These are phyloP conservation scores for Talaromyces wortmannii DNA, from an alignment of 495 filamentous ascomycete genomes.

Conservation along the genomic window DNA sequence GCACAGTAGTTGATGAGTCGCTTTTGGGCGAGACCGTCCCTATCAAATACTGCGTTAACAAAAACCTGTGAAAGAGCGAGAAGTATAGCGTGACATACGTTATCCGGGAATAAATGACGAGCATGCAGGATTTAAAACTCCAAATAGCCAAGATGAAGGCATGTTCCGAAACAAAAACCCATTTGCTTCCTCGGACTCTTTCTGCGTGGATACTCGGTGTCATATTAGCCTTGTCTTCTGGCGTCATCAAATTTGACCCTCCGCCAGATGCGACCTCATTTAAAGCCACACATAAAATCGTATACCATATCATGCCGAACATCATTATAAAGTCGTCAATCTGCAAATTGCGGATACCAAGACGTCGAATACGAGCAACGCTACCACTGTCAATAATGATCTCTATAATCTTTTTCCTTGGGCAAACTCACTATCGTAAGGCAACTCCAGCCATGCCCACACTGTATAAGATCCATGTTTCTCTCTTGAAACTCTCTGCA, in stretches of 20 bases:
- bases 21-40: conserved; percentile 29
- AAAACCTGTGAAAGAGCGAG: not conserved
- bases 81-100: conserved; percentile 26
- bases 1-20: conserved; percentile 38
- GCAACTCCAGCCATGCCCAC: conserved; percentile 35
- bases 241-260: conserved; percentile 46
- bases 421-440: conserved; percentile 34
- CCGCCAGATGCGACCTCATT: conserved; percentile 45
- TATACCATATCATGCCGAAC: conserved; percentile 43
- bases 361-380: conserved; percentile 38
- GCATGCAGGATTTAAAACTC: conserved; percentile 46
- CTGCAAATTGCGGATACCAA: conserved; percentile 37
- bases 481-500: conserved; percentile 23
- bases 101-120: conserved; percentile 47
- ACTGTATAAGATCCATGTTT: conserved; percentile 42
- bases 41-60: conserved; percentile 8
- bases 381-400: conserved; percentile 14
- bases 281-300: conserved; percentile 42
- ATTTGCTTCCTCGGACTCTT: conserved; percentile 44
- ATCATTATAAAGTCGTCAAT: conserved; percentile 49
- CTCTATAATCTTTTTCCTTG: not conserved
- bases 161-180: conserved; percentile 50
- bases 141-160: conserved; percentile 44
- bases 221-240: conserved; percentile 28
- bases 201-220: conserved; percentile 32